Base-by-base conservation (phyloP, 306 rosid species). In the Cucumis cinereus region DNA sequence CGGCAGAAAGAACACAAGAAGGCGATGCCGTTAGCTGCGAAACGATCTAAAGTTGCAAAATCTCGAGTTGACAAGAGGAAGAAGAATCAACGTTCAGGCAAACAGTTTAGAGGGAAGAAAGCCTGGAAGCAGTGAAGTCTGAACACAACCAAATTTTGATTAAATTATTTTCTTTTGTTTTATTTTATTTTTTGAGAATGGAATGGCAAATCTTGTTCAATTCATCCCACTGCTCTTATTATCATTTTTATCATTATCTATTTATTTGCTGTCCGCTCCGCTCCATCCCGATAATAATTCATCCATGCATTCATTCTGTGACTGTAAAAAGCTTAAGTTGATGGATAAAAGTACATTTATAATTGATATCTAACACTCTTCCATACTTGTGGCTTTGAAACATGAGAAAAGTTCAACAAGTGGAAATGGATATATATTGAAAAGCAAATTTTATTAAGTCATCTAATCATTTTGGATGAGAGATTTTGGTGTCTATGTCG, bases 1-100 rank as follows among this genome's bases (percentile, higher is more conserved):
- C 23, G 81, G 70, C 97, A 93, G 86, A 93, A 91, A 87, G 88
- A 93, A 45, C 94, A 84, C 78, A 91, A 86, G 87, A 93, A 93
- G 85, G 81, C 74, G 2, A 89, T 92, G 94, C 98, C 94, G 0
- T 38, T 86, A 35, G 91, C 90, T 58, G 97, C 96, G 11, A 91
- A 88, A 85, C 87, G 89, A 76, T 24, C 79, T 2, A 91, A 75
- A 87, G 81, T 84, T 2, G 84, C 86, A 19, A 88, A 75, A 82
- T 14, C 87, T 57, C 85, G 87, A 22, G 8, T 75, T 9, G 86
- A 80, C 77, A 91, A 90, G 80, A 87, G 59, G 89, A 93, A 47
- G 63, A 84, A 87, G 62, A 30, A 81, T 12, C 80, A 79, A 59
- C 85, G 85, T 7, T 63, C 90, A 0, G 87, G 93, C 81, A 90